Conservation (phyloP, 139 green algal genomes). For the Gonium pectorale region DNA sequence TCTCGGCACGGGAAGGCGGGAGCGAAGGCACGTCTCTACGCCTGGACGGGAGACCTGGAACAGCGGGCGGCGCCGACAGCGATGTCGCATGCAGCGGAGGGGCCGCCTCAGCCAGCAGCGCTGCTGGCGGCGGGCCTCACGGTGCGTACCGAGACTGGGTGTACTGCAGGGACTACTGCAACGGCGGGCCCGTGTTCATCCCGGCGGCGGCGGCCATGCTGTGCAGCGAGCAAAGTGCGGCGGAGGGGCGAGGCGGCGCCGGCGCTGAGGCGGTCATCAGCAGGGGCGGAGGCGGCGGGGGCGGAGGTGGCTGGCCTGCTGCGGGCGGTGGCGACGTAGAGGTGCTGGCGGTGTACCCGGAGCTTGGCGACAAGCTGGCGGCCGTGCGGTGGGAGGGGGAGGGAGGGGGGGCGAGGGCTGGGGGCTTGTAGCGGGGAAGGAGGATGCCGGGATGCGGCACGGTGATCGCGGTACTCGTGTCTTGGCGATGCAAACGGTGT, state of each 20-base stretch:
- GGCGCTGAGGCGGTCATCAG: not conserved
- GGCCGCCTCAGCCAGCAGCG: too few relatives aligned
- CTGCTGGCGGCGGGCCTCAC: too few relatives aligned
- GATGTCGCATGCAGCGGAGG: too few relatives aligned
- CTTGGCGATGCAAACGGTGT: too few relatives aligned
- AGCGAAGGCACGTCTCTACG: too few relatives aligned
- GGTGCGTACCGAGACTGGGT: constrained; percentile 37
- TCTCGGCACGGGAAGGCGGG: too few relatives aligned
- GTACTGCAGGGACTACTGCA: constrained; percentile 71
- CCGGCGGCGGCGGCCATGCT: not conserved
- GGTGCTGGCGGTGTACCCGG: constrained; percentile 54
- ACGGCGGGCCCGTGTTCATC: constrained; percentile 75
- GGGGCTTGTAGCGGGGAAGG: too few relatives aligned
- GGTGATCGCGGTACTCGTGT: too few relatives aligned
- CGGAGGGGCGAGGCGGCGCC: not conserved
- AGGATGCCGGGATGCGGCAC: too few relatives aligned
- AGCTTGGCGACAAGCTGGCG: constrained; percentile 1
- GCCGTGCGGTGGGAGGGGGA: not conserved
- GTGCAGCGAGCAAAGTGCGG: not conserved
- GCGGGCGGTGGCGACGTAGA: not conserved
- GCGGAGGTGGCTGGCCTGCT: not conserved
- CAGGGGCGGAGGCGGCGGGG: not conserved
- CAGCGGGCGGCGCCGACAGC: too few relatives aligned
- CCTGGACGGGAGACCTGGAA: too few relatives aligned
- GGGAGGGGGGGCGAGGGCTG: not conserved